A percentile compares a stretch with the other conserved stretches of the same genome.
Evolutionary conservation across 371 early-diverging fungal genomes (phyloP).

Genomic region (Mortierella sp.): DNA sequence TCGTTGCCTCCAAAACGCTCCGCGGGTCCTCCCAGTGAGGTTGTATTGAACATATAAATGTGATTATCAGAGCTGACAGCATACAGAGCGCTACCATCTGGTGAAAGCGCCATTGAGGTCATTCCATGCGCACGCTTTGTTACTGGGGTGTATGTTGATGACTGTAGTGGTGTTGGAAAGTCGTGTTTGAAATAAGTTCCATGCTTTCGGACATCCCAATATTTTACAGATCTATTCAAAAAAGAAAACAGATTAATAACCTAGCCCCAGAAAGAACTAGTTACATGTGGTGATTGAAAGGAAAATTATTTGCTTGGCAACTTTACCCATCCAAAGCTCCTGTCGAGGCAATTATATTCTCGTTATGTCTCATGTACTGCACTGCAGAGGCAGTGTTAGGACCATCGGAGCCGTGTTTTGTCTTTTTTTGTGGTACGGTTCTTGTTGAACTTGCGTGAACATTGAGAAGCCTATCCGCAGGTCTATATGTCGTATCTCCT

Average conservation of each 20-base stretch:
- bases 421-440: constrained; percentile 31
- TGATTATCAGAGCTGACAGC: constrained; percentile 59
- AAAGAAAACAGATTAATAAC: background rate
- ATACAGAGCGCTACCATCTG: constrained; percentile 36
- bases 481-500: constrained; percentile 38
- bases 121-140: constrained; percentile 60
- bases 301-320: background rate
- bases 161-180: constrained; percentile 42
- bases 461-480: constrained; percentile 42
- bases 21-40: constrained; percentile 40
- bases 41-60: constrained; percentile 57
- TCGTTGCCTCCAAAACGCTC: constrained; percentile 36
- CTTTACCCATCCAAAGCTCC: constrained; percentile 50
- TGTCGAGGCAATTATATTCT: constrained; percentile 45
- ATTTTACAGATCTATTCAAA: constrained; percentile 50
- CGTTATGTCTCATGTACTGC: constrained; percentile 54
- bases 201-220: constrained; percentile 59
- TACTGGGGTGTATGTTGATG: constrained; percentile 44
- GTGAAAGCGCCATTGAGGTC: constrained; percentile 48
- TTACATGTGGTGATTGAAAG: background rate
- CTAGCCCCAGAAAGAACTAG: background rate
- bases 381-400: constrained; percentile 53
- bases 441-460: constrained; percentile 39
- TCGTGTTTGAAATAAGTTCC: constrained; percentile 47
- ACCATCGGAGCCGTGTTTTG: constrained; percentile 49